These are phyloP conservation scores for Grosmannia serpens DNA, from an alignment of 2,329 filamentous ascomycete species.

Conservation along the genomic window DNA sequence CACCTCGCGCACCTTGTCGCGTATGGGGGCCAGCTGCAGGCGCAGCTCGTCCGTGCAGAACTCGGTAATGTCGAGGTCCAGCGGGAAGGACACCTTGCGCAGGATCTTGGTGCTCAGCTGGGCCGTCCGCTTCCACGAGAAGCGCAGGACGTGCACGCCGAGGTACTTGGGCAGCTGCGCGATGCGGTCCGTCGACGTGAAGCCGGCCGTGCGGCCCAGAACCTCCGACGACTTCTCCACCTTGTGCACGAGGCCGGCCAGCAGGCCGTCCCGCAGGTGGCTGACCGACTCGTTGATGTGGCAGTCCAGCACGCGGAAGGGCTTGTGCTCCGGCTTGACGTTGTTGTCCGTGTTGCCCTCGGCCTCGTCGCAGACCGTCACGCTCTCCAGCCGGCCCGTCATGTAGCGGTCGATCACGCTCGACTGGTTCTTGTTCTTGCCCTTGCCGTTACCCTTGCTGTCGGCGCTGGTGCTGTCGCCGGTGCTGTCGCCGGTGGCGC, in stretches of 20 bases:
- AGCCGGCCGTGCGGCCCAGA: constrained; percentile 66
- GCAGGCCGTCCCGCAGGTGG: constrained; percentile 79
- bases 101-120: constrained; percentile 99
- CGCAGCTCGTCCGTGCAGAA: constrained; percentile 89
- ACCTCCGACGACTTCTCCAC: constrained; percentile 79
- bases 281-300: constrained; percentile 84
- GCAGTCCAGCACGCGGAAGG: constrained; percentile 88
- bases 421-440: background rate
- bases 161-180: constrained; percentile 87
- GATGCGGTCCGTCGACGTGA: constrained; percentile 87
- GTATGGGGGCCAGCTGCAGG: constrained; percentile 74
- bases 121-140: constrained; percentile 93
- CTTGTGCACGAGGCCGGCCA: constrained; percentile 72
- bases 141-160: constrained; percentile 93
- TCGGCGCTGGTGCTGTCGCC: background rate
- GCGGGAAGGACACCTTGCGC: constrained; percentile 94
- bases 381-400: constrained; percentile 66
- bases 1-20: constrained; percentile 91
- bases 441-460: background rate
- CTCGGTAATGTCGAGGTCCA: constrained; percentile 84
- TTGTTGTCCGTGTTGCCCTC: constrained; percentile 66
- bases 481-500: background rate
- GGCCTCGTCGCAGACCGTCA: constrained; percentile 74
- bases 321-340: constrained; percentile 55
- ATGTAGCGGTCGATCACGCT: constrained; percentile 44